These are phyloP conservation scores for Beauveria brongniartii DNA, from an alignment of 2,329 filamentous ascomycete genomes.

Conservation along the genomic window DNA sequence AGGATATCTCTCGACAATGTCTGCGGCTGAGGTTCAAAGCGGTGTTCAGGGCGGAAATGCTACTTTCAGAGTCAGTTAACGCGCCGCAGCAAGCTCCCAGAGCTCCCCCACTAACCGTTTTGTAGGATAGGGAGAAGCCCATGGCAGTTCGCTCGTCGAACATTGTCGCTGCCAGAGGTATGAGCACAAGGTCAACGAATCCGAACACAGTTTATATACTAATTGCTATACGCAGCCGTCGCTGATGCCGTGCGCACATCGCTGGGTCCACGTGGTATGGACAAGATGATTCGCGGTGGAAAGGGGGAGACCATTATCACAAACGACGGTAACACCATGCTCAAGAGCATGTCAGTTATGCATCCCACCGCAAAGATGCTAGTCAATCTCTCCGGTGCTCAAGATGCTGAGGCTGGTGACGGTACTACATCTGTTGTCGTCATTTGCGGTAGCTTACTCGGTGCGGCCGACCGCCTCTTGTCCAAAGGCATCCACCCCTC, in stretches of 20 bases:
- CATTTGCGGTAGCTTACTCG: constrained; percentile 89
- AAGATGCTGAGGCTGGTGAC: constrained; percentile 97
- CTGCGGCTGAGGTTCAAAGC: constrained; percentile 27
- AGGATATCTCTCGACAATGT: constrained; percentile 35
- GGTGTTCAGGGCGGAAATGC: constrained; percentile 39
- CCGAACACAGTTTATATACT: not conserved
- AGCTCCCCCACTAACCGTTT: constrained; percentile 30
- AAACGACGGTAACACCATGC: constrained; percentile 98
- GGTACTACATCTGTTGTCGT: constrained; percentile 98
- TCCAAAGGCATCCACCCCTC: constrained; percentile 94
- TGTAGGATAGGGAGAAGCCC: constrained; percentile 90
- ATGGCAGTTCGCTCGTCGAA: constrained; percentile 93
- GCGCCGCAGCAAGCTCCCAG: constrained; percentile 21
- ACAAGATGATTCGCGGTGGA: constrained; percentile 98
- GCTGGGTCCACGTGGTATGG: constrained; percentile 92
- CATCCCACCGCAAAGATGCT: constrained; percentile 99
- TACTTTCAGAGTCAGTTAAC: constrained; percentile 46
- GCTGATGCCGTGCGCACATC: constrained; percentile 97
- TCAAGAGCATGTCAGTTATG: constrained; percentile 98
- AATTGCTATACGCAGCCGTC: constrained; percentile 54
- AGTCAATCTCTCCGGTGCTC: constrained; percentile 90
- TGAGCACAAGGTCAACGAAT: constrained; percentile 6
- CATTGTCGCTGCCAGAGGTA: constrained; percentile 94
- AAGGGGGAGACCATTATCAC: constrained; percentile 98
- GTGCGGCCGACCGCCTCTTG: constrained; percentile 84